Evolutionary conservation across 257 asterid species (phyloP).

Genomic region (Nicotiana tabacum): DNA sequence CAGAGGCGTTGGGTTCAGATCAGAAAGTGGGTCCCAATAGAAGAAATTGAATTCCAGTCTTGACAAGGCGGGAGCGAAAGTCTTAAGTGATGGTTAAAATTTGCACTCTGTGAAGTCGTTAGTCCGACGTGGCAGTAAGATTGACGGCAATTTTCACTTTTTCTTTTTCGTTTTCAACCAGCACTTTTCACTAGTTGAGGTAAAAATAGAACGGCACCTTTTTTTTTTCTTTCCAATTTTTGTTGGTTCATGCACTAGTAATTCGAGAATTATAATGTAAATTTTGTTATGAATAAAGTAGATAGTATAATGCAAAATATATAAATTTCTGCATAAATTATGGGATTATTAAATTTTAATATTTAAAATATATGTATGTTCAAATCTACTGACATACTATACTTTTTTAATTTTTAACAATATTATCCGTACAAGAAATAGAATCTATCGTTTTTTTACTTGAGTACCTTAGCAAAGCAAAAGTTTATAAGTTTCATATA

Average conservation of each 20-base stretch:
- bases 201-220: not conserved
- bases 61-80: slow-evolving; percentile 12
- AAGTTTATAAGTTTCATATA: not conserved
- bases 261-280: slow-evolving; percentile 7
- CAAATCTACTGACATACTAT: not conserved
- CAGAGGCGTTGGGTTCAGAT: slow-evolving; percentile 18
- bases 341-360: not conserved
- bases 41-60: slow-evolving; percentile 18
- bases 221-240: not conserved
- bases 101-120: not conserved
- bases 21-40: slow-evolving; percentile 22
- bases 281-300: not conserved
- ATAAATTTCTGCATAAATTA: not conserved
- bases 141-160: not conserved
- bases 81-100: not conserved
- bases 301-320: not conserved
- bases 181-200: not conserved
- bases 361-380: not conserved
- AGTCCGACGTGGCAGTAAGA: slow-evolving; percentile 11
- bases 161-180: not conserved
- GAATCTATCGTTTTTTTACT: not conserved
- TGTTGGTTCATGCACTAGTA: not conserved
- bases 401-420: not conserved
- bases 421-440: not conserved
- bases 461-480: not conserved